phyloP scores from a whole-genome alignment of 2,329 filamentous ascomycete species.

The Cordyceps fumosorosea region DNA sequence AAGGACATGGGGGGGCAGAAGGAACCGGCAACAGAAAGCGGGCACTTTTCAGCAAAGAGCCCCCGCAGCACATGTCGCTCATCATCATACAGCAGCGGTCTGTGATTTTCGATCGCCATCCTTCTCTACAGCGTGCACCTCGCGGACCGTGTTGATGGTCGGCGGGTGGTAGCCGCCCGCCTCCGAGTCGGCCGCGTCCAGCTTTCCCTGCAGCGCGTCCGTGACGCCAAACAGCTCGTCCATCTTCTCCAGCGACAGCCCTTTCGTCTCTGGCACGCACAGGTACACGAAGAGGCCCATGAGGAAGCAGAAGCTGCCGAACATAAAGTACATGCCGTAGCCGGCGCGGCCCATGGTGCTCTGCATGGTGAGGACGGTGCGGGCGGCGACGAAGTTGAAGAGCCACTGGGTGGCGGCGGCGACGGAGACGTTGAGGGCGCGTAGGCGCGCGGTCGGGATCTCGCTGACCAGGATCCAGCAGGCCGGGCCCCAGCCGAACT shows the following conservation, averaged over 20 bases:
- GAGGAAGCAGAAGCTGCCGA: conserved; percentile 56
- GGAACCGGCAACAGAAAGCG: not conserved
- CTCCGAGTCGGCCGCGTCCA: conserved; percentile 27
- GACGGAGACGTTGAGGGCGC: conserved; percentile 61
- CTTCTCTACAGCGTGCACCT: conserved; percentile 3
- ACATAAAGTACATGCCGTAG: conserved; percentile 61
- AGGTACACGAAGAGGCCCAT: conserved; percentile 63
- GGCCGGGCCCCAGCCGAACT: conserved; percentile 63
- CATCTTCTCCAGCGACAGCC: conserved; percentile 56
- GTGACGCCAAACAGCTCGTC: conserved; percentile 59
- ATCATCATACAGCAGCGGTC: not conserved
- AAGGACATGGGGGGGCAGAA: not conserved
- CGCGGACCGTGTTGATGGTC: not conserved
- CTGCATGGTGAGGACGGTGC: conserved; percentile 63
- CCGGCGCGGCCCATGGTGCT: conserved; percentile 39
- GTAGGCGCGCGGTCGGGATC: conserved; percentile 60
- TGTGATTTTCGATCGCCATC: not conserved
- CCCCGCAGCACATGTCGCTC: not conserved
- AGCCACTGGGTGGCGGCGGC: conserved; percentile 66
- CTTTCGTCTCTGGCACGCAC: conserved; percentile 66
- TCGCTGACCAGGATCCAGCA: conserved; percentile 67
- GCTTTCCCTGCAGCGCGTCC: conserved; percentile 29
- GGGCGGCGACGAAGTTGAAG: conserved; percentile 67
- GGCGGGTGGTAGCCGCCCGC: not conserved
- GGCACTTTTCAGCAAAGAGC: not conserved